Evolutionary conservation across 1,284 basidiomycete genomes (phyloP).

Genomic region (Irpex sp.): DNA sequence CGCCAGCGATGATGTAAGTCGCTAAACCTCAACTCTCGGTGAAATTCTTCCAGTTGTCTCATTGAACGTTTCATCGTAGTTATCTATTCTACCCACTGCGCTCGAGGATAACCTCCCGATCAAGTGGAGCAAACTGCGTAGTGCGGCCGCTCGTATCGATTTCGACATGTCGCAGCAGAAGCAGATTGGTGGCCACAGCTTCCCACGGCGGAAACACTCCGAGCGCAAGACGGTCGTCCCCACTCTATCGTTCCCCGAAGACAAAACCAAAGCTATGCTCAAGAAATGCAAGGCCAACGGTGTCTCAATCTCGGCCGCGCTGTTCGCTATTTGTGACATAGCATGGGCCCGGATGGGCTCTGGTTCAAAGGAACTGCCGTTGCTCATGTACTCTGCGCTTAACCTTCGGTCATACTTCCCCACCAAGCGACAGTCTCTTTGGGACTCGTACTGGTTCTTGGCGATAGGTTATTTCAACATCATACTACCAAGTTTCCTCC

Average conservation of each 20-base stretch:
- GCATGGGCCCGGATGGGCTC: conserved; percentile 59
- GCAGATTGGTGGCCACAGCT: conserved; percentile 56
- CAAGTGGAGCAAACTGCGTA: conserved; percentile 35
- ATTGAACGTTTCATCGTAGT: conserved; percentile 18
- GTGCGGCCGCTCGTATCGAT: conserved; percentile 50
- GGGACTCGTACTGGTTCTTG: conserved; percentile 73
- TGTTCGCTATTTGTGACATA: conserved; percentile 73
- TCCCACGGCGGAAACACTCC: conserved; percentile 45
- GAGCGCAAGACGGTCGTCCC: conserved; percentile 63
- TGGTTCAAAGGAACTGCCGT: conserved; percentile 48
- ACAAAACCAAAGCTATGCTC: conserved; percentile 55
- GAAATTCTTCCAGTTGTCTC: conserved; percentile 1
- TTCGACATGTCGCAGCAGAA: conserved; percentile 49
- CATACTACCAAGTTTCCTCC: conserved; percentile 66
- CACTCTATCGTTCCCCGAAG: conserved; percentile 52
- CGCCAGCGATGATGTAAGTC: conserved; percentile 22
- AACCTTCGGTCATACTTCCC: conserved; percentile 65
- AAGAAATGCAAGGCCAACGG: conserved; percentile 64
- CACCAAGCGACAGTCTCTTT: conserved; percentile 35
- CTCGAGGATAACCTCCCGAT: conserved; percentile 53
- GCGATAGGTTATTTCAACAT: conserved; percentile 81
- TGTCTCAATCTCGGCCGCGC: conserved; percentile 70
- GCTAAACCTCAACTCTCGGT: background rate
- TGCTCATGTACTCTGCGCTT: conserved; percentile 79
- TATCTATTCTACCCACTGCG: conserved; percentile 41